Base-by-base conservation (phyloP, 2,329 filamentous ascomycete genomes). In the Fusarium sp. region DNA sequence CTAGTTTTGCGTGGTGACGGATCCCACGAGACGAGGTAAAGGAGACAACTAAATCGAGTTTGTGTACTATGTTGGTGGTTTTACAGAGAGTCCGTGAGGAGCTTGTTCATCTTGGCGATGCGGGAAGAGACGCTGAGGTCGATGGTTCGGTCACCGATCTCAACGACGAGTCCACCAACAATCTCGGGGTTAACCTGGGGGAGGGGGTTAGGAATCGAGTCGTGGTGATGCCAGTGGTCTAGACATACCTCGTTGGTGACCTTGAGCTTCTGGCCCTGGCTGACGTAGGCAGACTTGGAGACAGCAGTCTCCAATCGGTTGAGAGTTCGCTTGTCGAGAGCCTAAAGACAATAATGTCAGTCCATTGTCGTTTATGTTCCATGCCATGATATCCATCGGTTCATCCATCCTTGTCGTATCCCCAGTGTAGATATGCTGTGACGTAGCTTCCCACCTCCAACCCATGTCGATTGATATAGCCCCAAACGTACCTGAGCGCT, bases 81-180 rank as follows among this genome's bases (percentile, higher is more conserved):
- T 93, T 97, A 99, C 93, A 99, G 89, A 85, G 92, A 90, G 86
- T 99, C 96, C 79, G 90, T 95, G 82, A 99, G 93, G 83, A 97
- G 92, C 92, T 98, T 99, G 94, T 99, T 99, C 91, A 99, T 94
- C 91, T 95, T 97, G 84, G 93, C 90, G 85, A 99, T 92, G 90
- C 95, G 97, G 83, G 93, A 89, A 55, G 95, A 95, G 81, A 99
- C 95, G 85, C 93, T 96, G 78, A 98, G 92, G 86, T 99, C 96
- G 82, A 99, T 97, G 83, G 95, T 98, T 82, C 95, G 93, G 89
- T 98, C 95, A 81, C 95, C 95, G 78, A 98, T 93, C 87, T 98
- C 95, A 81, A 99, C 95, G 76, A 99, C 86, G 77, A 99, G 91
- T 72, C 96, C 96, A 77, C 96, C 96, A 76, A 97, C 86, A 81